Evolutionary conservation across 768 basidiomycete species (phyloP).

Genomic region (Pulveroboletus sp.): DNA sequence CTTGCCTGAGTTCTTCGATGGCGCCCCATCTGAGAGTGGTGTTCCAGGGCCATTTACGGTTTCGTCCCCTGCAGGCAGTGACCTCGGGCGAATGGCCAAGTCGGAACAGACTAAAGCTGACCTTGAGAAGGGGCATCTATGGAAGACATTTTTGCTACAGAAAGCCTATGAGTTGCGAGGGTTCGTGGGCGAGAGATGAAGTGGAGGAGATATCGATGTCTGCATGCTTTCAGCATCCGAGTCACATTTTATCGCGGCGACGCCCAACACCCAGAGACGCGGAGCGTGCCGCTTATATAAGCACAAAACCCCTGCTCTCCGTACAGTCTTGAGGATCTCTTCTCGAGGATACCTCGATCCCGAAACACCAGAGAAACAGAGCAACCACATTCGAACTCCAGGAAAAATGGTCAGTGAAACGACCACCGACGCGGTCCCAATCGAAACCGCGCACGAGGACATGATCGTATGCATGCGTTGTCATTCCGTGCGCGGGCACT

Average conservation of each 20-base stretch:
- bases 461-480: slow-evolving; percentile 70
- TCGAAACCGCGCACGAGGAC: slow-evolving; percentile 96
- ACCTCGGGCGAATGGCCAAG: not conserved
- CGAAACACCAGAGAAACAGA: not conserved
- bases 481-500: not conserved
- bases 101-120: not conserved
- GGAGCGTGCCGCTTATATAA: not conserved
- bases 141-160: slow-evolving; percentile 8
- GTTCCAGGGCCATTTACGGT: not conserved
- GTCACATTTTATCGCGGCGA: not conserved
- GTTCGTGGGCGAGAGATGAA: slow-evolving; percentile 1
- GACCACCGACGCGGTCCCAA: slow-evolving; percentile 66
- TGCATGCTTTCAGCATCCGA: slow-evolving; percentile 12
- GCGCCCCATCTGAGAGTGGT: slow-evolving; percentile 5
- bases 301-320: not conserved
- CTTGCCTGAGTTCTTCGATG: slow-evolving; percentile 41
- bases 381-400: not conserved
- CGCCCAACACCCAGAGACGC: not conserved
- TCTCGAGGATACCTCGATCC: too few species aligned
- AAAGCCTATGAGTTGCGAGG: not conserved
- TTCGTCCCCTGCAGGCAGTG: not conserved
- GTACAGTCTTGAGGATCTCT: not conserved
- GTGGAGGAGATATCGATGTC: slow-evolving; percentile 18
- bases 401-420: slow-evolving; percentile 32
- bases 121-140: not conserved